Evolutionary conservation across 352 stramenopile species (phyloP).

Genomic region (Elongisporangium anandrum): DNA sequence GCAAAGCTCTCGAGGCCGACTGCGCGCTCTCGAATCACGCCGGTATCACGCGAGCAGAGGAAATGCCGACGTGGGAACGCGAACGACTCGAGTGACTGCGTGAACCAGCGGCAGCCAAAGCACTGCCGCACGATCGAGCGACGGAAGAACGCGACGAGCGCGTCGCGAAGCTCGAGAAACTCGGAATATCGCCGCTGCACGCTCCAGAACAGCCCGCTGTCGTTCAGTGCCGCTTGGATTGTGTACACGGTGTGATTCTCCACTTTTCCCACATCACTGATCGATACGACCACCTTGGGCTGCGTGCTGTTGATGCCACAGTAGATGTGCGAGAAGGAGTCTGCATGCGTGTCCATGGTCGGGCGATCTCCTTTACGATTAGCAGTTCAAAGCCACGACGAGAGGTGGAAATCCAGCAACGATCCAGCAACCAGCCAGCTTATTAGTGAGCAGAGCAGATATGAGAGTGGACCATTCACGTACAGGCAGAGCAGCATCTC

Average conservation of each 20-base stretch:
- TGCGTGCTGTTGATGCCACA: constrained; percentile 39
- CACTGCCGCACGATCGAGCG: constrained; percentile 38
- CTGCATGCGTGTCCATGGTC: constrained; percentile 29
- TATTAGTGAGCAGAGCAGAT: background rate
- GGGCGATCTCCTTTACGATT: background rate
- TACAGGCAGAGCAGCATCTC: background rate
- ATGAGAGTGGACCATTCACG: background rate
- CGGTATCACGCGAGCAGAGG: constrained; percentile 32
- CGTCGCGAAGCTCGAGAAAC: constrained; percentile 51
- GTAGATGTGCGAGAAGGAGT: constrained; percentile 49
- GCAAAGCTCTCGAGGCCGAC: constrained; percentile 50
- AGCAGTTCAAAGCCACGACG: background rate
- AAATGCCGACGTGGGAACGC: constrained; percentile 61
- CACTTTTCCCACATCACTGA: constrained; percentile 16
- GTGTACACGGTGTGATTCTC: constrained; percentile 37
- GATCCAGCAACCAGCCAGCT: background rate
- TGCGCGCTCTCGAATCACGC: constrained; percentile 47
- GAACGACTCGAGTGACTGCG: constrained; percentile 51
- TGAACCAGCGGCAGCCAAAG: constrained; percentile 75
- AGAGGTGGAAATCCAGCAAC: background rate
- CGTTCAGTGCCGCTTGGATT: constrained; percentile 31
- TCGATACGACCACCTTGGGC: constrained; percentile 45
- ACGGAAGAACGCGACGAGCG: constrained; percentile 51
- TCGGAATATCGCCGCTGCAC: constrained; percentile 71
- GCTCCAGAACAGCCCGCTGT: constrained; percentile 46